These are phyloP conservation scores for Dactylellina parvicollis DNA, from an alignment of 2,329 filamentous ascomycete genomes.

Conservation along the genomic window DNA sequence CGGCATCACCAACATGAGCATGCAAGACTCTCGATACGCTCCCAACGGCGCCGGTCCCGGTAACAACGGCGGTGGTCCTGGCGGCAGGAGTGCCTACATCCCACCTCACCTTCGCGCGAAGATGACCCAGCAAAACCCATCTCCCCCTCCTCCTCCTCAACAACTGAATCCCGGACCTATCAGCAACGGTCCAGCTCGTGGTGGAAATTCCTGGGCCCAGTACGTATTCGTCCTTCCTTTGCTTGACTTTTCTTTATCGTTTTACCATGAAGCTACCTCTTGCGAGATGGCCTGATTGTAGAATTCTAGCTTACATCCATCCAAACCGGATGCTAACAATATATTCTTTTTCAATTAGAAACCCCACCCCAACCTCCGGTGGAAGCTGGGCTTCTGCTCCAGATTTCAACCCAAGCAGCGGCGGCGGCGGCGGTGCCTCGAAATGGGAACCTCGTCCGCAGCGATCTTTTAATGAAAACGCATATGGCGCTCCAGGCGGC, in stretches of 20 bases:
- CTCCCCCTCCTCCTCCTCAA: constrained; percentile 16
- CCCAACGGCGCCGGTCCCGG: constrained; percentile 28
- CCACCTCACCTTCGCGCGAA: constrained; percentile 81
- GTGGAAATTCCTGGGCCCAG: constrained; percentile 39
- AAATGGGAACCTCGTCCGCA: constrained; percentile 58
- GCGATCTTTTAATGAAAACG: constrained; percentile 70
- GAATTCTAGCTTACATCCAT: too few species aligned
- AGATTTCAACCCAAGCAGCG: constrained; percentile 54
- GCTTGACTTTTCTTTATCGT: background rate
- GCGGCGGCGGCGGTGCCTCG: constrained; percentile 24
- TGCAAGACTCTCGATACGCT: constrained; percentile 62
- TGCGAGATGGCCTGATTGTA: too few species aligned
- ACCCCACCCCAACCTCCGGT: constrained; percentile 15
- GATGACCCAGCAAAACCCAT: constrained; percentile 60
- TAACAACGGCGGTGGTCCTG: constrained; percentile 61
- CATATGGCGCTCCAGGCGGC: constrained; percentile 68
- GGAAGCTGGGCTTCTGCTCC: constrained; percentile 56
- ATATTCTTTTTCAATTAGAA: constrained; percentile 7
- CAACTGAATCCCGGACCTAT: constrained; percentile 41
- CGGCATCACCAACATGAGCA: constrained; percentile 74
- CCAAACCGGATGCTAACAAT: constrained; percentile 4
- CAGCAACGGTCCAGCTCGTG: constrained; percentile 49
- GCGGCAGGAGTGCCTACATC: constrained; percentile 72
- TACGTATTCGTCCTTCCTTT: constrained; percentile 29
- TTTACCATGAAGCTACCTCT: background rate